A percentile compares a stretch with the other conserved stretches of the same genome.
These are phyloP conservation scores for Bruguiera parviflora DNA, from an alignment of 345 rosid genomes.

Conservation along the genomic window DNA sequence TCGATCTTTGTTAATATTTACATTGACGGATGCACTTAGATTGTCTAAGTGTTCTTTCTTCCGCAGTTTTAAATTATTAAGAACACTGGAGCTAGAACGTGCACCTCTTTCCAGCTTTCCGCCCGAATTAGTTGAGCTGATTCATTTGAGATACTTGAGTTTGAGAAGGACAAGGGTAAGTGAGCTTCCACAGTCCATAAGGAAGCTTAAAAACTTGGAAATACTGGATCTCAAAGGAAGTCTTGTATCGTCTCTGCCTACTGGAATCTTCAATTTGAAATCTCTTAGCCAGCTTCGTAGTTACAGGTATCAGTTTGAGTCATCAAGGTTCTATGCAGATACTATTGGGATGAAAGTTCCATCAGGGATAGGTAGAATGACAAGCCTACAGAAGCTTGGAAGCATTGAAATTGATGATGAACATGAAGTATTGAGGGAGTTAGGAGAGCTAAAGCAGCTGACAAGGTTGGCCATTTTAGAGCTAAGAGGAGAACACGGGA, in stretches of 20 bases:
- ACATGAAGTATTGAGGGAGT: background rate
- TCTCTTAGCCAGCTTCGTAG: conserved; percentile 3
- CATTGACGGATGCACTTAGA: background rate
- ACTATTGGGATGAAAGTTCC: conserved; percentile 13
- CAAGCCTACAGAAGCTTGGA: conserved; percentile 2
- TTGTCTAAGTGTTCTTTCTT: background rate
- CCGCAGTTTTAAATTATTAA: background rate
- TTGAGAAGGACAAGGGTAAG: conserved; percentile 7
- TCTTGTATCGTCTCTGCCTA: conserved; percentile 7
- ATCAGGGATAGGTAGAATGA: conserved; percentile 9
- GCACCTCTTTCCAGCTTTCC: background rate
- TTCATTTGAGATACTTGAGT: conserved; percentile 7
- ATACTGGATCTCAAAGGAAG: conserved; percentile 11
- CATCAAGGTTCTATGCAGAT: conserved; percentile 3
- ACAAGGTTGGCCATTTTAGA: conserved; percentile 15
- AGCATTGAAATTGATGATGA: conserved; percentile 5
- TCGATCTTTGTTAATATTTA: background rate
- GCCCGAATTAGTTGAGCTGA: background rate
- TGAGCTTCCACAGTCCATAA: conserved; percentile 10
- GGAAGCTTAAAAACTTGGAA: conserved; percentile 11
- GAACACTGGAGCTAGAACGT: background rate
- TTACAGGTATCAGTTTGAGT: background rate
- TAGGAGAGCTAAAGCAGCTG: conserved; percentile 13
- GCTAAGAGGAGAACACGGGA: conserved; percentile 5
- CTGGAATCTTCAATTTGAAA: conserved; percentile 8